phyloP scores from a whole-genome alignment of 1,284 basidiomycete species.

The Singerocomus inundabilis region DNA sequence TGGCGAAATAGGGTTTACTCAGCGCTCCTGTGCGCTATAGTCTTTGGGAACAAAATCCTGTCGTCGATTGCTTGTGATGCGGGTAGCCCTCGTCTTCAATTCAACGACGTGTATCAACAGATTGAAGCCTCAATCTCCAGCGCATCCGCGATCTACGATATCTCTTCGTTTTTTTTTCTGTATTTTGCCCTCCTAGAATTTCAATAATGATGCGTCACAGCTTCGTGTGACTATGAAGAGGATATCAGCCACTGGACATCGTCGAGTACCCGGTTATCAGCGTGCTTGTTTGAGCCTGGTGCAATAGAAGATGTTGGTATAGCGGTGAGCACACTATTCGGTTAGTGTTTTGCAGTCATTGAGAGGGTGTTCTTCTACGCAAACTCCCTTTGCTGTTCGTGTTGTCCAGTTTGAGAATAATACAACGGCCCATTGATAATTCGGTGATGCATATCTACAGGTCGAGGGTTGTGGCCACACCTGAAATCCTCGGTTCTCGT shows the following conservation, averaged over 20 bases:
- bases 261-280: background rate
- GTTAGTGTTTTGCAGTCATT: background rate
- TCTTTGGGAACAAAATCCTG: background rate
- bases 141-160: constrained; percentile 3
- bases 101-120: background rate
- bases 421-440: too few relatives aligned
- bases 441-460: background rate
- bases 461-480: constrained; percentile 44
- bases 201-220: background rate
- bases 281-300: constrained; percentile 5
- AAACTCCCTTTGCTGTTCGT: constrained; percentile 8
- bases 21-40: background rate
- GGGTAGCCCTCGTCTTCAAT: background rate
- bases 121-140: background rate
- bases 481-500: constrained; percentile 23
- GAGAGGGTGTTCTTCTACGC: background rate
- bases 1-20: background rate
- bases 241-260: constrained; percentile 1
- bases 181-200: background rate
- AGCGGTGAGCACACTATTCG: background rate
- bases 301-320: too few relatives aligned
- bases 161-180: background rate
- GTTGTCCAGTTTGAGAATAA: background rate
- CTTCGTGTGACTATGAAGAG: background rate
- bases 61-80: background rate